A percentile compares a stretch with the other conserved stretches of the same genome.
These are phyloP conservation scores for Erodium chrysanthum DNA, from an alignment of 441 rosid genomes.

Conservation along the genomic window DNA sequence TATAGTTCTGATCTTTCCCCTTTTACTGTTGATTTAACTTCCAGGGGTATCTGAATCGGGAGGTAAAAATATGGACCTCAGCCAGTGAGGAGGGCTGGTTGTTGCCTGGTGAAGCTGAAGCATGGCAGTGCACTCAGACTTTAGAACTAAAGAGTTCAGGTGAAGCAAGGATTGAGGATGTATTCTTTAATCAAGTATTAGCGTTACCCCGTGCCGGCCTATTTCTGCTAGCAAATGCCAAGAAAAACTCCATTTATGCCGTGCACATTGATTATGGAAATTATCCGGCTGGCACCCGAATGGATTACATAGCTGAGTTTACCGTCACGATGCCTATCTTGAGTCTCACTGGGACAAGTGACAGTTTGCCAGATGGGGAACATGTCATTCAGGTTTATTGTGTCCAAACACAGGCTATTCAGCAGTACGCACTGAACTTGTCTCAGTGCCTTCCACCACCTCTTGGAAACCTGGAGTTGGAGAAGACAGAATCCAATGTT, in stretches of 20 bases:
- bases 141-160: slow-evolving; percentile 62
- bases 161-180: slow-evolving; percentile 47
- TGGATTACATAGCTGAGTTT: slow-evolving; percentile 67
- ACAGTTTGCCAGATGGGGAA: slow-evolving; percentile 37
- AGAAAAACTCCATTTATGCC: slow-evolving; percentile 80
- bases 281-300: slow-evolving; percentile 54
- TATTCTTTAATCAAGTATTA: slow-evolving; percentile 78
- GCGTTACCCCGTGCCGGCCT: slow-evolving; percentile 62
- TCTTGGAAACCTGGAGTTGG: slow-evolving; percentile 30
- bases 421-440: slow-evolving; percentile 42
- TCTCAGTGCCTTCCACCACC: slow-evolving; percentile 46
- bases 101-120: slow-evolving; percentile 58
- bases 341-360: slow-evolving; percentile 50
- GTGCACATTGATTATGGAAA: slow-evolving; percentile 71
- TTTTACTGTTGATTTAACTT: slow-evolving; percentile 15
- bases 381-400: slow-evolving; percentile 33
- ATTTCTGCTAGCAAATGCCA: slow-evolving; percentile 76
- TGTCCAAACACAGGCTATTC: slow-evolving; percentile 28
- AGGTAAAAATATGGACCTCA: slow-evolving; percentile 78
- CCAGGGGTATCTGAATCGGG: slow-evolving; percentile 75
- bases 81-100: slow-evolving; percentile 79
- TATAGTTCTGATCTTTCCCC: not conserved
- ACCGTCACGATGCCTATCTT: slow-evolving; percentile 44
- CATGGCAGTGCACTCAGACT: slow-evolving; percentile 73
- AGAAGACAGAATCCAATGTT: slow-evolving; percentile 31